These are phyloP conservation scores for Backusella morwellensis DNA, from an alignment of 192 early-diverging fungal genomes.

Conservation along the genomic window DNA sequence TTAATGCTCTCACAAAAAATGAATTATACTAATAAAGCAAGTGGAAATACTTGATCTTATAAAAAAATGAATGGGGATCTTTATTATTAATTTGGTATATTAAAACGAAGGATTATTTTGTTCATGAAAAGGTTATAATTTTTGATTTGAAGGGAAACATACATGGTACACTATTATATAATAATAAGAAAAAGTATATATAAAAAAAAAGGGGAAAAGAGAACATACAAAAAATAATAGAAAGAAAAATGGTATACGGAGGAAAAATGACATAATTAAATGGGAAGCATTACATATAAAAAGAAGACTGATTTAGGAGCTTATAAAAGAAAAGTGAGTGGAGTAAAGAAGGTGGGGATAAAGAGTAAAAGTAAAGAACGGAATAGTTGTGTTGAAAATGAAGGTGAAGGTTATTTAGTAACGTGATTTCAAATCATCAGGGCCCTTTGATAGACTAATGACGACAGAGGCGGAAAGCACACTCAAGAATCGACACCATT, in stretches of 20 bases:
- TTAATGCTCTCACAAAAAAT: background rate
- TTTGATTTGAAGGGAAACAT: slow-evolving; percentile 1
- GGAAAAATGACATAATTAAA: background rate
- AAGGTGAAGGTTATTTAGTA: background rate
- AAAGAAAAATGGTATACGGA: background rate
- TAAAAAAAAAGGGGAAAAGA: background rate
- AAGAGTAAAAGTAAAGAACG: background rate
- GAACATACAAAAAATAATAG: background rate
- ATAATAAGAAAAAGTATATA: background rate
- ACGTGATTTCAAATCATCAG: slow-evolving; percentile 10
- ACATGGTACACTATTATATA: background rate
- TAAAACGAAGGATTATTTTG: background rate
- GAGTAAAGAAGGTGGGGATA: background rate
- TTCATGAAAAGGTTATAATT: background rate
- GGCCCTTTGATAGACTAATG: slow-evolving; percentile 22
- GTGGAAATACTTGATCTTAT: background rate
- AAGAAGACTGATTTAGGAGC: background rate
- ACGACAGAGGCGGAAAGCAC: slow-evolving; percentile 19
- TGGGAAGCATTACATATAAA: background rate
- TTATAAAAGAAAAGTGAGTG: background rate
- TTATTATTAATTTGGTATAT: background rate
- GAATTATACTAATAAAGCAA: background rate
- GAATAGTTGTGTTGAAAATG: background rate
- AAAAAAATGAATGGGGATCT: background rate
- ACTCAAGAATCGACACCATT: slow-evolving; percentile 32